Evolutionary conservation across 345 rosid species (phyloP).

Genomic region (Sonneratia alba): DNA sequence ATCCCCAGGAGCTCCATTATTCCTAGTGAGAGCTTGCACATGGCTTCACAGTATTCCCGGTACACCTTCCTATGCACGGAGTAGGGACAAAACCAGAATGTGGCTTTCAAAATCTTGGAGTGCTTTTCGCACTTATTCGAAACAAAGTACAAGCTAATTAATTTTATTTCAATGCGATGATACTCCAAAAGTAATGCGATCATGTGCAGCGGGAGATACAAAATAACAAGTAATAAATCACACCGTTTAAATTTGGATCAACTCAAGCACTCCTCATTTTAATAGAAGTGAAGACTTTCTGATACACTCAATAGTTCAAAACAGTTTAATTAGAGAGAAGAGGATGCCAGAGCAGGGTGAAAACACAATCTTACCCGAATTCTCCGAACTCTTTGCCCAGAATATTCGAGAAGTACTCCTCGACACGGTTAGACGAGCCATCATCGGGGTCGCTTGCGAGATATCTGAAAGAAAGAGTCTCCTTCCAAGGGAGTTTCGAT

Average conservation of each 20-base stretch:
- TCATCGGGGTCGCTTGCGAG: conserved; percentile 20
- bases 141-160: too few species aligned
- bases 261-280: too few species aligned
- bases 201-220: too few species aligned
- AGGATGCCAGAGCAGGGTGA: too few species aligned
- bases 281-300: too few species aligned
- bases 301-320: too few species aligned
- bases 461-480: conserved; percentile 60
- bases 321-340: background rate
- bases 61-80: conserved; percentile 26
- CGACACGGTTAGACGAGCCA: conserved; percentile 17
- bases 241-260: too few species aligned
- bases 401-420: conserved; percentile 32
- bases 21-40: conserved; percentile 33
- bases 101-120: background rate
- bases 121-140: background rate
- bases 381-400: conserved; percentile 52
- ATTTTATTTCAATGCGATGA: too few species aligned
- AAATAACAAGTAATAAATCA: too few species aligned
- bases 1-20: conserved; percentile 47
- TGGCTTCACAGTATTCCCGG: conserved; percentile 43
- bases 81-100: background rate
- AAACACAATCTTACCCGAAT: conserved; percentile 37
- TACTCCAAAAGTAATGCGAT: too few species aligned
- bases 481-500: conserved; percentile 82